phyloP scores from a whole-genome alignment of 331 rosid genomes.

The Quercus phellos region DNA sequence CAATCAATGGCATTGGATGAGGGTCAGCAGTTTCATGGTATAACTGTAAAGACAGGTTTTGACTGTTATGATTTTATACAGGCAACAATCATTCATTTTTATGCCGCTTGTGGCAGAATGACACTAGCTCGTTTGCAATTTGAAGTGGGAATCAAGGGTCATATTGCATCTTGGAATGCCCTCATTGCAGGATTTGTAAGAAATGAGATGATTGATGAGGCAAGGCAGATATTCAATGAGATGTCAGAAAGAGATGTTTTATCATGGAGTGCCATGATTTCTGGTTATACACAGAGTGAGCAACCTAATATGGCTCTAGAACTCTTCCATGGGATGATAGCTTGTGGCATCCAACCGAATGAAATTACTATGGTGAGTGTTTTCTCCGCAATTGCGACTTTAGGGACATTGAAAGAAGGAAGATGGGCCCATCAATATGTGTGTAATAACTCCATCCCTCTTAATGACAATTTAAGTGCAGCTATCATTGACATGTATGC shows the following conservation, averaged over 20 bases:
- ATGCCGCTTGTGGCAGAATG: slow-evolving; percentile 69
- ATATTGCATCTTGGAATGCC: slow-evolving; percentile 76
- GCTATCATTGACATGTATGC: slow-evolving; percentile 88
- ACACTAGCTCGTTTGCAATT: slow-evolving; percentile 59
- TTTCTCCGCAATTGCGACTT: slow-evolving; percentile 70
- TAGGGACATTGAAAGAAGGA: slow-evolving; percentile 67
- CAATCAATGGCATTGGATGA: slow-evolving; percentile 35
- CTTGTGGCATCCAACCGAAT: slow-evolving; percentile 55
- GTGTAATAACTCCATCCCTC: slow-evolving; percentile 46
- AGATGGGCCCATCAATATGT: slow-evolving; percentile 67
- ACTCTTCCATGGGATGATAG: slow-evolving; percentile 67
- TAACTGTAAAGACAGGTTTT: slow-evolving; percentile 58
- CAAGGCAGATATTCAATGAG: slow-evolving; percentile 48
- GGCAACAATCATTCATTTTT: slow-evolving; percentile 64
- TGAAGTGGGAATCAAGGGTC: slow-evolving; percentile 57
- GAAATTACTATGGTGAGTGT: slow-evolving; percentile 91
- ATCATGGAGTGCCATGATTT: slow-evolving; percentile 84
- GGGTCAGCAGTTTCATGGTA: slow-evolving; percentile 68
- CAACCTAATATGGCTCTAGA: slow-evolving; percentile 67
- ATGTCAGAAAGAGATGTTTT: slow-evolving; percentile 81
- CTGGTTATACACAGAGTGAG: slow-evolving; percentile 72
- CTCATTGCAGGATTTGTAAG: slow-evolving; percentile 67
- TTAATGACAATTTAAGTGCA: slow-evolving; percentile 72
- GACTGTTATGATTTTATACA: slow-evolving; percentile 68
- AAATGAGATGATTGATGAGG: slow-evolving; percentile 54